A percentile compares a stretch with the other conserved stretches of the same genome.
These are phyloP conservation scores for Solanum acaule DNA, from an alignment of 257 asterid genomes.

Conservation along the genomic window DNA sequence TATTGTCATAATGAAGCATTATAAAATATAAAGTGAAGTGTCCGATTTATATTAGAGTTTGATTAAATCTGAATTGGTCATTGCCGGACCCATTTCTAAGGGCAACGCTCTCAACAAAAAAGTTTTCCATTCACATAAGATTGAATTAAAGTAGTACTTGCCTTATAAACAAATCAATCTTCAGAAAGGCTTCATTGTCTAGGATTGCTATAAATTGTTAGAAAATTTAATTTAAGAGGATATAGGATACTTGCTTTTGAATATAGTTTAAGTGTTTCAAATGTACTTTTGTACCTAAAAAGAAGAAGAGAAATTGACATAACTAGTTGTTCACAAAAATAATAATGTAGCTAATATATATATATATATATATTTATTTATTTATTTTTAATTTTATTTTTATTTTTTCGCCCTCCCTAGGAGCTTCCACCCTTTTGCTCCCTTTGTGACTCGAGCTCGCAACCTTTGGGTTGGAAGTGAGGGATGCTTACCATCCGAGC, in stretches of 20 bases:
- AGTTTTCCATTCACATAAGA: fast-evolving
- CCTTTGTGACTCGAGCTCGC: too few relatives aligned
- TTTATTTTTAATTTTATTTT: too few relatives aligned
- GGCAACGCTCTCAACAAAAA: not conserved
- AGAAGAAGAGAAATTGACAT: not conserved
- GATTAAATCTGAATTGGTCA: too few relatives aligned
- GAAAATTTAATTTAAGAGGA: not conserved
- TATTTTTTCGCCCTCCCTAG: too few relatives aligned
- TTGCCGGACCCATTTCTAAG: not conserved
- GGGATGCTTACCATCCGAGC: too few relatives aligned
- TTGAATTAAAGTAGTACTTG: not conserved
- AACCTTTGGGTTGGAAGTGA: too few relatives aligned
- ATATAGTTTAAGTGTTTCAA: not conserved
- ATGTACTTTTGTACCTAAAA: not conserved
- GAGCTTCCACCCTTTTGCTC: too few relatives aligned
- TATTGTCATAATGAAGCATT: too few relatives aligned
- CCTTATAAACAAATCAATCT: not conserved
- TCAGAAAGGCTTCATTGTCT: not conserved
- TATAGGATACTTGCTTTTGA: not conserved
- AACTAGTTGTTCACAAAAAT: not conserved
- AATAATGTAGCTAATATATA: not conserved
- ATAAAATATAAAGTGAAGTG: too few relatives aligned
- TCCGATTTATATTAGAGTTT: fast-evolving
- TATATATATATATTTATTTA: too few relatives aligned
- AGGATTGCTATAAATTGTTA: not conserved